phyloP scores from a whole-genome alignment of 371 early-diverging fungal genomes.

The Mortierella sp. region DNA sequence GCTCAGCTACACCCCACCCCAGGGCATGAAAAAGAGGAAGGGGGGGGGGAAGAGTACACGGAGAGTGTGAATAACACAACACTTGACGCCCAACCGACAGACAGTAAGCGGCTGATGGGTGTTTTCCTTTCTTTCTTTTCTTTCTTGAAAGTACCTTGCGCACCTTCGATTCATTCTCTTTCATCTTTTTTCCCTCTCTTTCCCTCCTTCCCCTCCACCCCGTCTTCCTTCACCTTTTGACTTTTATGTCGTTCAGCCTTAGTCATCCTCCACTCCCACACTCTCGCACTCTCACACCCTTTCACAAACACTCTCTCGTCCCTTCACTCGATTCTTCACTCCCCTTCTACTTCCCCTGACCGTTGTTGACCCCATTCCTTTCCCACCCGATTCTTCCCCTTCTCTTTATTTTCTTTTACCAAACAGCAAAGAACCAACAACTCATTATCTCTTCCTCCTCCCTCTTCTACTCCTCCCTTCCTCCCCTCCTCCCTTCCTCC shows the following conservation, averaged over 20 bases:
- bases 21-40: background rate
- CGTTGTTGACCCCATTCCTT: too few species aligned
- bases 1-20: too few species aligned
- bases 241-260: too few species aligned
- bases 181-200: background rate
- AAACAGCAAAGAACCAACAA: too few species aligned
- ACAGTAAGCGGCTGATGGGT: background rate
- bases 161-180: background rate
- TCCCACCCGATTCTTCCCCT: too few species aligned
- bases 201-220: background rate
- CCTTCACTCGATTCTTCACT: background rate
- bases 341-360: too few species aligned
- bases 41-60: background rate
- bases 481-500: background rate
- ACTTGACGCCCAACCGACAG: slow-evolving; percentile 1
- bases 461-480: too few species aligned
- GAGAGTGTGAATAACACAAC: background rate
- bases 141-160: too few species aligned
- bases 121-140: background rate
- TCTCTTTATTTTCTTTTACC: too few species aligned
- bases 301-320: background rate
- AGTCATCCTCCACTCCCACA: background rate
- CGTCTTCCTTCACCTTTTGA: background rate
- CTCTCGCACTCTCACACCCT: background rate
- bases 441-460: background rate